Evolutionary conservation across 495 filamentous ascomycete species (phyloP).

Genomic region (Delitschia confertaspora): DNA sequence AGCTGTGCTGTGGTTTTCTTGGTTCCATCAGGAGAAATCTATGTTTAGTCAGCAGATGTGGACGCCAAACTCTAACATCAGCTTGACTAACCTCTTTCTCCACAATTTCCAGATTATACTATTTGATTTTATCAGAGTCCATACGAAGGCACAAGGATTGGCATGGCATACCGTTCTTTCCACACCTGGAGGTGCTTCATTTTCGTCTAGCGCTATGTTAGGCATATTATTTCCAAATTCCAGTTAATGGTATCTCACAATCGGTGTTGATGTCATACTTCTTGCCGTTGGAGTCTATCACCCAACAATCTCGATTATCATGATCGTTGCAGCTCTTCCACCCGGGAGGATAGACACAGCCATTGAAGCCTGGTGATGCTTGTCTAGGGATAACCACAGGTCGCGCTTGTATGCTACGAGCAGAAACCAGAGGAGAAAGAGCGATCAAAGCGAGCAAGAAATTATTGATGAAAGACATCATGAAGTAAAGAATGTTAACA

Average conservation of each 20-base stretch:
- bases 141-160: background rate
- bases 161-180: background rate
- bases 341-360: slow-evolving; percentile 7
- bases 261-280: slow-evolving; percentile 15
- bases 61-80: too few species aligned
- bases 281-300: slow-evolving; percentile 11
- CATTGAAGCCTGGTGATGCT: slow-evolving; percentile 9
- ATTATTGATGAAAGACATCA: slow-evolving; percentile 16
- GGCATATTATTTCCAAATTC: background rate
- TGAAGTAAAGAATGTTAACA: slow-evolving; percentile 7
- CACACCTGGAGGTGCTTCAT: slow-evolving; percentile 2
- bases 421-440: slow-evolving; percentile 11
- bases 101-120: slow-evolving; percentile 5
- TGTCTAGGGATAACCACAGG: slow-evolving; percentile 6
- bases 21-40: slow-evolving; percentile 18
- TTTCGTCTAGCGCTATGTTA: background rate
- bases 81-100: background rate
- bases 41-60: too few species aligned
- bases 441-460: slow-evolving; percentile 8
- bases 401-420: slow-evolving; percentile 3
- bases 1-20: slow-evolving; percentile 17
- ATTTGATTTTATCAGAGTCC: background rate
- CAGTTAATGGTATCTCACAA: slow-evolving; percentile 8
- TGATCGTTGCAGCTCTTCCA: slow-evolving; percentile 12
- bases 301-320: slow-evolving; percentile 15